These are phyloP conservation scores for Fusarium sp. DNA, from an alignment of 2,329 filamentous ascomycete genomes.

Conservation along the genomic window DNA sequence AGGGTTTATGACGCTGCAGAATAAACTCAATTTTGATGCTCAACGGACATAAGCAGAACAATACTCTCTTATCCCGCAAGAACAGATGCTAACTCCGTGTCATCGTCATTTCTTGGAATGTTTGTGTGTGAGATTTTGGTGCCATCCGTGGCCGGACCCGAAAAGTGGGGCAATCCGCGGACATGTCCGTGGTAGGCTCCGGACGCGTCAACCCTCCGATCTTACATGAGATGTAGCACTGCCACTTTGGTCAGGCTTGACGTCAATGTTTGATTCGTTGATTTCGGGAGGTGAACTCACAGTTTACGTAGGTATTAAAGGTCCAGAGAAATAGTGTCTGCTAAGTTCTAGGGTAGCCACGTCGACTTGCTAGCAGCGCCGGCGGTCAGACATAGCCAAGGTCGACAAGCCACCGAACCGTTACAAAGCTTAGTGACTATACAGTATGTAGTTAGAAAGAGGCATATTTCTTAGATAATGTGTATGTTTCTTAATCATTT, in stretches of 20 bases:
- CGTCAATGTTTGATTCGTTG: not conserved
- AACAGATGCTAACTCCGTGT: not conserved
- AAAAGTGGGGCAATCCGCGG: not conserved
- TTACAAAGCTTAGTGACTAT: not conserved
- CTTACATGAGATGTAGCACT: not conserved
- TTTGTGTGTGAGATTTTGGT: not conserved
- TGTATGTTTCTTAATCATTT: not conserved
- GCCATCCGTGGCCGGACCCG: not conserved
- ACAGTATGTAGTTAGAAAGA: not conserved
- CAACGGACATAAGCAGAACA: not conserved
- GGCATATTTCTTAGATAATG: not conserved
- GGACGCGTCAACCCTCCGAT: not conserved
- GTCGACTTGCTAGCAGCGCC: not conserved
- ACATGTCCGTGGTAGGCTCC: not conserved
- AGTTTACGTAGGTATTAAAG: too few relatives aligned
- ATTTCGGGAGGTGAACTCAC: not conserved
- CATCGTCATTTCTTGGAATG: not conserved
- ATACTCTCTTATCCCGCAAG: not conserved
- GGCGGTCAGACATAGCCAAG: not conserved
- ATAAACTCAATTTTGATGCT: not conserved
- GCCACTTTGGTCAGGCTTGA: not conserved
- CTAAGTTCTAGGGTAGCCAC: not conserved
- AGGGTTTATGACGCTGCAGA: not conserved
- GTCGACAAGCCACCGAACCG: not conserved
- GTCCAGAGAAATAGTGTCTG: not conserved